Evolutionary conservation across 306 rosid species (phyloP).

Genomic region (Coriaria nepalensis): DNA sequence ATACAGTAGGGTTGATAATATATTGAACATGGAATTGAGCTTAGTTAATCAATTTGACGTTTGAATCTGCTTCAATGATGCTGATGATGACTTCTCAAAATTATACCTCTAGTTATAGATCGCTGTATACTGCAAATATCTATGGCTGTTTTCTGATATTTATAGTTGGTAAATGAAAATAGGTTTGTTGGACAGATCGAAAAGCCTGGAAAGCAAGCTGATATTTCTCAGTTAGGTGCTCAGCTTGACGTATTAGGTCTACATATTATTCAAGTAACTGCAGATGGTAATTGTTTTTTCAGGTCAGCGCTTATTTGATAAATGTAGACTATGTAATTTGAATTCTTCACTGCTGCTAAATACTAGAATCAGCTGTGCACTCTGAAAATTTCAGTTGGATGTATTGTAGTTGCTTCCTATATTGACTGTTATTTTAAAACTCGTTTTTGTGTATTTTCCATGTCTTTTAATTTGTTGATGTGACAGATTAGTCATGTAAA

Average conservation of each 20-base stretch:
- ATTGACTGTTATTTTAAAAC: not conserved
- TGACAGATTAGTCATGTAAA: too few species aligned
- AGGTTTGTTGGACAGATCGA: constrained; percentile 34
- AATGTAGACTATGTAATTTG: not conserved
- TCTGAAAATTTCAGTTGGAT: not conserved
- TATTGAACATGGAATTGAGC: too few species aligned
- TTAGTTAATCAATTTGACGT: not conserved
- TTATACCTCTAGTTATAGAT: not conserved
- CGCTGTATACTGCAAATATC: not conserved
- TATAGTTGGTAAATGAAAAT: not conserved
- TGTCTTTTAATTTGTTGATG: not conserved
- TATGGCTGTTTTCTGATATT: constrained; percentile 1
- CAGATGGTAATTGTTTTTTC: constrained; percentile 90
- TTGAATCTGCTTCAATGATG: not conserved
- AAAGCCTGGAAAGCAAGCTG: constrained; percentile 45
- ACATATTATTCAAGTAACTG: constrained; percentile 55
- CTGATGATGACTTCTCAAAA: not conserved
- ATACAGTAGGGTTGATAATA: too few species aligned
- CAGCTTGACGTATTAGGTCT: constrained; percentile 64
- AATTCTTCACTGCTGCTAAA: not conserved
- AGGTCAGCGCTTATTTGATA: constrained; percentile 36
- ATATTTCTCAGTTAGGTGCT: constrained; percentile 37
- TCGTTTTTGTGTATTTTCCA: not conserved
- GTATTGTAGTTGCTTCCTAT: not conserved
- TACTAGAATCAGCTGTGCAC: not conserved